Percentiles rank a stretch among this genome's conserved stretches.
These are phyloP conservation scores for Fusarium xylarioides DNA, from an alignment of 2,329 filamentous ascomycete species.

Conservation along the genomic window DNA sequence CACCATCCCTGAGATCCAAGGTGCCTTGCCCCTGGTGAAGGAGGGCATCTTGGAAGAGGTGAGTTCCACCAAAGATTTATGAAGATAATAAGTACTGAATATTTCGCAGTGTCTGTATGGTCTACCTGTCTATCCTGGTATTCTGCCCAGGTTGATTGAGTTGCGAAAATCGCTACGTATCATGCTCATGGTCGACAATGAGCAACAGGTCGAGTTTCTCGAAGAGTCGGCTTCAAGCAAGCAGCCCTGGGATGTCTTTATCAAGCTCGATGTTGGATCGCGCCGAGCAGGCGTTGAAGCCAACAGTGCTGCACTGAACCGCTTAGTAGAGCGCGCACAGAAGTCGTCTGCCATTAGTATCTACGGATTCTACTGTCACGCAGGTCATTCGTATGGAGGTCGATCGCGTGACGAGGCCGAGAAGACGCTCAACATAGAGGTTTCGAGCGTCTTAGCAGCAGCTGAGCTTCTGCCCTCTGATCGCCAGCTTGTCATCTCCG, in stretches of 20 bases:
- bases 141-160: slow-evolving; percentile 43
- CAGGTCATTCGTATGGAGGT: slow-evolving; percentile 50
- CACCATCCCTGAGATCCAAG: slow-evolving; percentile 52
- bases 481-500: slow-evolving; percentile 43
- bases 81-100: neutral
- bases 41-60: slow-evolving; percentile 54
- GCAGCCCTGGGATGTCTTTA: slow-evolving; percentile 47
- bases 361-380: slow-evolving; percentile 52
- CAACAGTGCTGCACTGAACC: slow-evolving; percentile 38
- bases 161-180: slow-evolving; percentile 45
- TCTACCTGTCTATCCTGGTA: slow-evolving; percentile 50
- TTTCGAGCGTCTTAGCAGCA: slow-evolving; percentile 44
- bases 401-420: slow-evolving; percentile 46
- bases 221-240: slow-evolving; percentile 32
- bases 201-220: slow-evolving; percentile 45
- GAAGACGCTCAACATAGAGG: slow-evolving; percentile 43
- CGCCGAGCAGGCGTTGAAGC: slow-evolving; percentile 47
- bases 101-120: slow-evolving; percentile 48
- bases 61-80: neutral
- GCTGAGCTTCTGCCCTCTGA: slow-evolving; percentile 43
- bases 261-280: slow-evolving; percentile 51
- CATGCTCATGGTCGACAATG: slow-evolving; percentile 50
- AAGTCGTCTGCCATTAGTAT: slow-evolving; percentile 43
- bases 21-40: slow-evolving; percentile 49
- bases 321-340: slow-evolving; percentile 42